These are phyloP conservation scores for Kalaharituber pfeilii DNA, from an alignment of 2,329 filamentous ascomycete genomes.

Conservation along the genomic window DNA sequence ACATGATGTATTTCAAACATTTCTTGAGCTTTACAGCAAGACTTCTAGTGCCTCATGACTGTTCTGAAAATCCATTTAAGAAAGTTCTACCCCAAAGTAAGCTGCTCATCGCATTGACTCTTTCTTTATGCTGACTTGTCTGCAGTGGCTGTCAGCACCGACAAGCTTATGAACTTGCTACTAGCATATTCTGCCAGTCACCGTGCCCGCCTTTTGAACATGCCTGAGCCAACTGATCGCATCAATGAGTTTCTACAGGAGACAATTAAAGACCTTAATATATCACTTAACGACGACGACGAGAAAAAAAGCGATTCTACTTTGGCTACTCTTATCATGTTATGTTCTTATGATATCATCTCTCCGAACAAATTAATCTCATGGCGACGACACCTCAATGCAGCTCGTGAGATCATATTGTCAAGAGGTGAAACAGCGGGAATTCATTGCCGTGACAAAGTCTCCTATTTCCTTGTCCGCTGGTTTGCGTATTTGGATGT, in stretches of 20 bases:
- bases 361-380: slow-evolving; percentile 66
- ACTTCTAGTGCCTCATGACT: slow-evolving; percentile 45
- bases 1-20: slow-evolving; percentile 55
- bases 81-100: slow-evolving; percentile 44
- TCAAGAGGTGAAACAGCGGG: slow-evolving; percentile 43
- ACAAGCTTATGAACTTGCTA: slow-evolving; percentile 57
- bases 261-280: slow-evolving; percentile 55
- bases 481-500: slow-evolving; percentile 79
- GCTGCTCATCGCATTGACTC: slow-evolving; percentile 22
- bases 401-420: slow-evolving; percentile 58
- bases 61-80: slow-evolving; percentile 42
- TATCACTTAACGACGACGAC: slow-evolving; percentile 44
- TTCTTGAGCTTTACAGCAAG: slow-evolving; percentile 66
- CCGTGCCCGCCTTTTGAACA: slow-evolving; percentile 53
- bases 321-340: slow-evolving; percentile 68
- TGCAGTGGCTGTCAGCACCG: slow-evolving; percentile 48
- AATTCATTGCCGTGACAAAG: slow-evolving; percentile 37
- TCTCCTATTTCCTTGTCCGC: slow-evolving; percentile 56
- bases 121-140: slow-evolving; percentile 21
- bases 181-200: slow-evolving; percentile 75
- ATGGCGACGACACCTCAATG: slow-evolving; percentile 62
- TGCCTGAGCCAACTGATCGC: slow-evolving; percentile 55
- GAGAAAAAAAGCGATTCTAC: slow-evolving; percentile 53
- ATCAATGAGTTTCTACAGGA: slow-evolving; percentile 68
- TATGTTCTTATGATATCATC: slow-evolving; percentile 67